phyloP scores from a whole-genome alignment of 2,329 filamentous ascomycete species.

The Alternaria alternata region DNA sequence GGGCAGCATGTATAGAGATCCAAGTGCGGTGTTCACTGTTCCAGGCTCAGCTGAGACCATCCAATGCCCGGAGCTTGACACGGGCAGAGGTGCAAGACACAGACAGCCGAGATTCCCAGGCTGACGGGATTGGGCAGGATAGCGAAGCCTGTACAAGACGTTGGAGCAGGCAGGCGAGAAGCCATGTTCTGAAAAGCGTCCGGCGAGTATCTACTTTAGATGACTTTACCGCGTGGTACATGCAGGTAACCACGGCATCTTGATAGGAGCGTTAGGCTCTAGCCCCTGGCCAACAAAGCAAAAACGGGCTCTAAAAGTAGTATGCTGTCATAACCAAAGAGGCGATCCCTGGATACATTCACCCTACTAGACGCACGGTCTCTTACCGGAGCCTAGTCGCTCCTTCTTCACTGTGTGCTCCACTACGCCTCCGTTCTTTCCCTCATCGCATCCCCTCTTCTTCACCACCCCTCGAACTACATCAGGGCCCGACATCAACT shows the following conservation, averaged over 20 bases:
- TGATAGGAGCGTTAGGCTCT: slow-evolving; percentile 24
- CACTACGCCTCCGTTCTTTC: slow-evolving; percentile 40
- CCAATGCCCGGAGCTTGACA: slow-evolving; percentile 20
- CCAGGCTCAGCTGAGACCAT: slow-evolving; percentile 18
- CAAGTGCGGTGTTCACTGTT: slow-evolving; percentile 15
- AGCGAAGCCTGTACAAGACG: slow-evolving; percentile 24
- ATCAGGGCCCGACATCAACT: slow-evolving; percentile 33
- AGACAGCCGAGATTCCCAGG: slow-evolving; percentile 1
- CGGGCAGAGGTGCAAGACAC: slow-evolving; percentile 13
- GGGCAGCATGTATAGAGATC: slow-evolving; percentile 11
- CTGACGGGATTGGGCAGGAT: slow-evolving; percentile 16
- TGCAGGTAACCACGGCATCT: slow-evolving; percentile 28
- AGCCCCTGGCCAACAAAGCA: slow-evolving; percentile 36
- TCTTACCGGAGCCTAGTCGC: slow-evolving; percentile 39
- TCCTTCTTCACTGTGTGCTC: slow-evolving; percentile 42
- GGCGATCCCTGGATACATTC: slow-evolving; percentile 48
- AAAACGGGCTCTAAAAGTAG: slow-evolving; percentile 44
- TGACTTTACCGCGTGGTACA: slow-evolving; percentile 21
- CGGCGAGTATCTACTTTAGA: slow-evolving; percentile 11
- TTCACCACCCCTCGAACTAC: slow-evolving; percentile 32
- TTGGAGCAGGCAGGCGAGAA: slow-evolving; percentile 25
- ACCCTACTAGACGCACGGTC: slow-evolving; percentile 43
- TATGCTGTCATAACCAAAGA: slow-evolving; percentile 43
- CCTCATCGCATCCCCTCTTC: slow-evolving; percentile 34
- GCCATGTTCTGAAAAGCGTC: slow-evolving; percentile 13